Evolutionary conservation across 2,329 filamentous ascomycete genomes (phyloP).

Genomic region (Fusarium luffae): DNA sequence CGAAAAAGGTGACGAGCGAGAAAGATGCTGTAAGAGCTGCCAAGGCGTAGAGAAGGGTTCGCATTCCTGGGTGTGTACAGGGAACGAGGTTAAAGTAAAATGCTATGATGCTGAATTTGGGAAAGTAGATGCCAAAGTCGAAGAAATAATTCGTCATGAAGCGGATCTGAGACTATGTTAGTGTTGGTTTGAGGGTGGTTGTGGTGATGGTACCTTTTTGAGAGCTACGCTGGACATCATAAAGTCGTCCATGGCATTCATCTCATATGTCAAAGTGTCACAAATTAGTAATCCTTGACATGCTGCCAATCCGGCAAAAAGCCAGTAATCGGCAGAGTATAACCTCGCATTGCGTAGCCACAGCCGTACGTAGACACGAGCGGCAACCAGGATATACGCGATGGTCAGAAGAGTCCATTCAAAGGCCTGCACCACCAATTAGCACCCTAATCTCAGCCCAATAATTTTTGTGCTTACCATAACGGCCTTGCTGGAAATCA

Average conservation of each 20-base stretch:
- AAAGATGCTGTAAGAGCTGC: not conserved
- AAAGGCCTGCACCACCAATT: not conserved
- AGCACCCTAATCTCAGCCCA: not conserved
- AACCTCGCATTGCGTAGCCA: not conserved
- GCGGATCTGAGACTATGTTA: not conserved
- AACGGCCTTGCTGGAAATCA: conserved; percentile 10
- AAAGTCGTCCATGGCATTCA: conserved; percentile 17
- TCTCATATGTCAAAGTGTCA: conserved; percentile 3
- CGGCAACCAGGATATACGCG: conserved; percentile 2
- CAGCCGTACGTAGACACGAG: conserved; percentile 5
- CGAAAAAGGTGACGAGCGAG: not conserved
- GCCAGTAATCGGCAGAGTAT: conserved; percentile 7
- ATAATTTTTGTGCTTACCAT: not conserved
- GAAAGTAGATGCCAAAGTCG: conserved; percentile 18
- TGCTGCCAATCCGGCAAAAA: not conserved
- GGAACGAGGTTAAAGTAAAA: conserved; percentile 8
- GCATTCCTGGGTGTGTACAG: not conserved
- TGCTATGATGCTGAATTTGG: conserved; percentile 15
- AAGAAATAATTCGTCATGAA: conserved; percentile 16
- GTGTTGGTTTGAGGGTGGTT: not conserved
- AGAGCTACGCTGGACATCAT: not conserved
- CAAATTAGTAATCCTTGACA: conserved; percentile 7
- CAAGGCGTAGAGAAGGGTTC: not conserved
- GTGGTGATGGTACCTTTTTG: not conserved
- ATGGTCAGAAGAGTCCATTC: conserved; percentile 14